A percentile compares a stretch with the other conserved stretches of the same genome.
Conservation (phyloP, 768 basidiomycete genomes). For the Mycena venus region DNA sequence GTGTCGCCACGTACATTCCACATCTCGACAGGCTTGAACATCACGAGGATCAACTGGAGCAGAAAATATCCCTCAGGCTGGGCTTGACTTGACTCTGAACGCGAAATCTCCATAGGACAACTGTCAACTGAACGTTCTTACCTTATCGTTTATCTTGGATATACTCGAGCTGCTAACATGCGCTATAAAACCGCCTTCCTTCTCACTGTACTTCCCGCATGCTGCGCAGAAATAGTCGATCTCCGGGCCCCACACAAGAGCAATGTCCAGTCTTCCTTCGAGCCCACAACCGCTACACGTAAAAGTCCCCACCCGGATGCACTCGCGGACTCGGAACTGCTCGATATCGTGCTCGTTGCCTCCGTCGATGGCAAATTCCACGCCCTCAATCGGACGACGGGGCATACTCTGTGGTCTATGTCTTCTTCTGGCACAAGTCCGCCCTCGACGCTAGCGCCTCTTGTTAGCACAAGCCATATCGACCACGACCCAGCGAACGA, state of each 20-base stretch:
- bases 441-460: conserved; percentile 72
- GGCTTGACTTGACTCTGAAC: too few relatives aligned
- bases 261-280: too few relatives aligned
- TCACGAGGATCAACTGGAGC: too few relatives aligned
- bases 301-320: conserved; percentile 23
- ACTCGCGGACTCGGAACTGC: conserved; percentile 68
- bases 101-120: too few relatives aligned
- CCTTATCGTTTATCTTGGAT: too few relatives aligned
- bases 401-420: conserved; percentile 91
- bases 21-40: too few relatives aligned
- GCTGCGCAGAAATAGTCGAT: neutral
- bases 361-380: conserved; percentile 96
- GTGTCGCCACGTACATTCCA: conserved; percentile 1
- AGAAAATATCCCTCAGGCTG: too few relatives aligned
- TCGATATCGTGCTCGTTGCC: conserved; percentile 90
- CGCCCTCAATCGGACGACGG: conserved; percentile 90
- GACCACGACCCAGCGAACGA: conserved; percentile 70
- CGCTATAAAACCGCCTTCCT: too few relatives aligned
- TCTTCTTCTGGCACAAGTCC: conserved; percentile 55
- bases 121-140: too few relatives aligned
- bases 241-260: too few relatives aligned
- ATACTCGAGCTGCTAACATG: too few relatives aligned
- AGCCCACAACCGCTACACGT: neutral
- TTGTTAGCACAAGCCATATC: conserved; percentile 78
- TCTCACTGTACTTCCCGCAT: too few relatives aligned